These are phyloP conservation scores for Meyerozyma carpophila DNA, from an alignment of 1,139 yeast species.

Conservation along the genomic window DNA sequence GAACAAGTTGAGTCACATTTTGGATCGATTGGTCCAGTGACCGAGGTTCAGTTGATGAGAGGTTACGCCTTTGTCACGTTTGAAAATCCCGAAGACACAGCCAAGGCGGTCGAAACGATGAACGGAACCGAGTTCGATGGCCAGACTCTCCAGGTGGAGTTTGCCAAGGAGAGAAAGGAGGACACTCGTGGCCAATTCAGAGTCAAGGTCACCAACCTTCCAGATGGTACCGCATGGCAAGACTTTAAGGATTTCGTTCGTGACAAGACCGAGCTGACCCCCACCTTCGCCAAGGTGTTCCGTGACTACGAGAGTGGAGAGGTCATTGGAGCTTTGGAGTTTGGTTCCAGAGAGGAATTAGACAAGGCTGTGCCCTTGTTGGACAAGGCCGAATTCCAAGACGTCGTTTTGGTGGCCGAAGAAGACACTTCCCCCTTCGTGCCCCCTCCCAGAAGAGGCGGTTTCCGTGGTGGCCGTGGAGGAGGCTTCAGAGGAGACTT, in stretches of 20 bases:
- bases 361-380: constrained; percentile 62
- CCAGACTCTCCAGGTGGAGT: constrained; percentile 61
- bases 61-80: constrained; percentile 76
- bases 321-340: constrained; percentile 75
- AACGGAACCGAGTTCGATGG: constrained; percentile 55
- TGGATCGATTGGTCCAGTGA: constrained; percentile 57
- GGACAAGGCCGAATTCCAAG: constrained; percentile 70
- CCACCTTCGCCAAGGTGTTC: constrained; percentile 69
- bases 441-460: constrained; percentile 50
- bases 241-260: constrained; percentile 76
- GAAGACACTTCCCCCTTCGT: constrained; percentile 79
- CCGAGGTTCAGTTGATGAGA: constrained; percentile 64
- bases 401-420: constrained; percentile 59
- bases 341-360: constrained; percentile 68
- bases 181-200: constrained; percentile 68
- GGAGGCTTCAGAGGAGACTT: constrained; percentile 28
- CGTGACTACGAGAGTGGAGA: constrained; percentile 55
- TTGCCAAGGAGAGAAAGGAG: constrained; percentile 57
- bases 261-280: constrained; percentile 60
- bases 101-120: constrained; percentile 60
- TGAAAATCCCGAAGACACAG: constrained; percentile 61
- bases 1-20: constrained; percentile 68
- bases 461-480: constrained; percentile 34
- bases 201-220: constrained; percentile 62
- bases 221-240: constrained; percentile 80